Evolutionary conservation across 2,329 filamentous ascomycete genomes (phyloP), one percentile per base, ranked within the genome.

Genomic region (Claviceps sp.): DNA sequence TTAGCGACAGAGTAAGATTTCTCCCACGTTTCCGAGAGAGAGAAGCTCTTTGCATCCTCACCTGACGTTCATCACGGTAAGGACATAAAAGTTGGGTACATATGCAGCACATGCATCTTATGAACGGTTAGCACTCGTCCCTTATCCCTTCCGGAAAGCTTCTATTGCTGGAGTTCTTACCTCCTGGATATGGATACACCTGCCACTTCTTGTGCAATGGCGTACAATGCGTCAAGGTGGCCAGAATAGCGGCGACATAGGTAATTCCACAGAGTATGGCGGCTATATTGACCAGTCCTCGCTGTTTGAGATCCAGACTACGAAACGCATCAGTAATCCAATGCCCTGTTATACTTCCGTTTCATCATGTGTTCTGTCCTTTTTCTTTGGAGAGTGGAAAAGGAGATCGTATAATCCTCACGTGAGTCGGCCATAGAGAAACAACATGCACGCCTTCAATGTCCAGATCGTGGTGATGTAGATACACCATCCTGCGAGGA

Each of bases 381-480:
- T 34, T 34, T 34, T 34, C 30, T 34, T 34, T 34, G 16, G 5
- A 18, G 7, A 18, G 38, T 13, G 34, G 3, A 20, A 20, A 22
- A 14, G 34, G 4, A 8, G 43, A 4, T 2, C 16, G 2, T 26
- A 26, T 24, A 34, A 34, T 40, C 13, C 67, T 47, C 61, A 71
- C 69, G 70, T 72, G 54, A 73, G 62, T 43, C 70, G 64, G 47
- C 64, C 61, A 55, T 69, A 72, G 52, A 72, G 68, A 54, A 65
- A 72, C n/a, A 72, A 56, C 58, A 72, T 69, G 54, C 67, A 68
- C 5, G 63, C 67, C 53, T 73, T 72, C 24, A 73, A 59, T 47
- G 62, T 57, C 67, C 70, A 72, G 18, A 72, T 71, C 16, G 72
- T 56, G 4, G 65, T 66, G 6, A 69, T 62, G 51, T 72, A 72